These are phyloP conservation scores for Tremella fuciformis DNA, from an alignment of 768 basidiomycete genomes.

Conservation along the genomic window DNA sequence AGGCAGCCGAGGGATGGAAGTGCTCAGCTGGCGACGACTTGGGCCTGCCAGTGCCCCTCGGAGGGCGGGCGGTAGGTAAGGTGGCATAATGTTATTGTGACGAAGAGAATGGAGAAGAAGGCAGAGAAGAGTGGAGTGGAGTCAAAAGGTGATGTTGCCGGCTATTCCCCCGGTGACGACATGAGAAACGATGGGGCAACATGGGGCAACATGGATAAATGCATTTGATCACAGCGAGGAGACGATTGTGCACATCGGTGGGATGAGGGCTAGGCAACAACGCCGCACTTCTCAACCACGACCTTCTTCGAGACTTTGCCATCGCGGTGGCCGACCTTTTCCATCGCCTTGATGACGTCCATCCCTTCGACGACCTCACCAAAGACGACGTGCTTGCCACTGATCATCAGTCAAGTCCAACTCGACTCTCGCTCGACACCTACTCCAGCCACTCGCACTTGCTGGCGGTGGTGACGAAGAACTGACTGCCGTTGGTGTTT, in stretches of 20 bases:
- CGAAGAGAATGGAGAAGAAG: too few relatives aligned
- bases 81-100: too few relatives aligned
- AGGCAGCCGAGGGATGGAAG: too few relatives aligned
- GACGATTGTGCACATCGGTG: neutral
- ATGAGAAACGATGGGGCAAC: too few relatives aligned
- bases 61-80: too few relatives aligned
- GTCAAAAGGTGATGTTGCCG: too few relatives aligned
- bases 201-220: too few relatives aligned
- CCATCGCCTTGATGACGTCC: slow-evolving; percentile 64
- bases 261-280: neutral
- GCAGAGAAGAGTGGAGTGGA: too few relatives aligned
- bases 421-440: slow-evolving; percentile 14
- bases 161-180: too few relatives aligned
- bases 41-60: too few relatives aligned
- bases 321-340: slow-evolving; percentile 47
- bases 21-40: too few relatives aligned
- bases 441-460: slow-evolving; percentile 47
- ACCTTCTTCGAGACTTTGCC: slow-evolving; percentile 31
- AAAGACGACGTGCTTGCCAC: slow-evolving; percentile 63
- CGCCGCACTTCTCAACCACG: slow-evolving; percentile 22
- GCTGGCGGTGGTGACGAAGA: slow-evolving; percentile 47
- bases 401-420: slow-evolving; percentile 9
- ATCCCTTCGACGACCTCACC: slow-evolving; percentile 67
- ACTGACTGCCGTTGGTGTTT: slow-evolving; percentile 57
- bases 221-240: neutral